Conservation (phyloP, 352 stramenopile genomes). For the Pythium aphanidermatum region DNA sequence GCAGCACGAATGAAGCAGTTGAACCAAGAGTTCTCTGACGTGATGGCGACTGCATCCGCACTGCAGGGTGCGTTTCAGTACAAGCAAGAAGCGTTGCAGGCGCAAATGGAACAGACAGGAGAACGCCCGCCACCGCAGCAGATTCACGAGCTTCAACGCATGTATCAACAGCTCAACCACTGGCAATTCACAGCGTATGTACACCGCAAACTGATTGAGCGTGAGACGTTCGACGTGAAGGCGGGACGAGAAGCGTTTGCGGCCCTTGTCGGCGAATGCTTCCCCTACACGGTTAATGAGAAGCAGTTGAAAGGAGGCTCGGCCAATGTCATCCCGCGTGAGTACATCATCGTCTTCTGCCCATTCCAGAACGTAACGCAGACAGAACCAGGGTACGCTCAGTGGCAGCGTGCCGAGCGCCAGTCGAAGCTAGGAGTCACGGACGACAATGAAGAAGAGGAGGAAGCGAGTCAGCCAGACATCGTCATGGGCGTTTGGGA, state of each 20-base stretch:
- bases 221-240: slow-evolving; percentile 35
- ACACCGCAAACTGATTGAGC: slow-evolving; percentile 35
- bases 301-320: slow-evolving; percentile 76
- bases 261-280: slow-evolving; percentile 53
- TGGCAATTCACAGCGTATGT: slow-evolving; percentile 50
- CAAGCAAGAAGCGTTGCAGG: slow-evolving; percentile 21
- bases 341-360: slow-evolving; percentile 51
- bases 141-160: slow-evolving; percentile 29
- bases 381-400: slow-evolving; percentile 48
- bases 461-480: slow-evolving; percentile 17
- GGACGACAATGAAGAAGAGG: slow-evolving; percentile 18
- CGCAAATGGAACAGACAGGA: slow-evolving; percentile 12
- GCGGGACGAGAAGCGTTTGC: slow-evolving; percentile 43
- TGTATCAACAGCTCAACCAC: slow-evolving; percentile 41
- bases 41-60: slow-evolving; percentile 1
- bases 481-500: slow-evolving; percentile 65
- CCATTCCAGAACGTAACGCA: slow-evolving; percentile 82
- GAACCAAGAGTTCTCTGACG: slow-evolving; percentile 28
- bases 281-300: slow-evolving; percentile 54
- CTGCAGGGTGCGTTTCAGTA: slow-evolving; percentile 27
- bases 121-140: slow-evolving; percentile 23
- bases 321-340: slow-evolving; percentile 63
- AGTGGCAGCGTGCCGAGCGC: slow-evolving; percentile 47
- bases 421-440: slow-evolving; percentile 11
- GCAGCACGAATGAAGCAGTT: slow-evolving; percentile 23